phyloP scores from a whole-genome alignment of 495 filamentous ascomycete species.

The Neurospora pannonica region DNA sequence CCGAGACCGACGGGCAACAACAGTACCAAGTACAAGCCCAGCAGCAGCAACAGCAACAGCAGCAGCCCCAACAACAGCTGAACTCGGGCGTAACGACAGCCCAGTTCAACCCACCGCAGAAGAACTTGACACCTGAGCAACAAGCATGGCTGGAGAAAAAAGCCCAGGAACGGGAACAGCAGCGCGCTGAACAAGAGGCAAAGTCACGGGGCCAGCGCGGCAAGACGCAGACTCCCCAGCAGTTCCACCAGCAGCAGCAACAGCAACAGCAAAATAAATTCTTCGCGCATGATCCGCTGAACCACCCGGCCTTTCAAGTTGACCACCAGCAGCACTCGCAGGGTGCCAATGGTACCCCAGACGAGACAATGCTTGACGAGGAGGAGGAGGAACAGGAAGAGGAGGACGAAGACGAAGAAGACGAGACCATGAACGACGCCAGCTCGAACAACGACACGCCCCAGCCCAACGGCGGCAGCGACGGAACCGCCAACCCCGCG shows the following conservation, averaged over 20 bases:
- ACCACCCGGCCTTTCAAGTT: background rate
- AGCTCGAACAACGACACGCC: background rate
- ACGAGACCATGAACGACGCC: background rate
- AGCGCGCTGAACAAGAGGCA: background rate
- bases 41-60: background rate
- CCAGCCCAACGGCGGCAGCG: constrained; percentile 1
- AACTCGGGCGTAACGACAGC: background rate
- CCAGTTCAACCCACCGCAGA: background rate
- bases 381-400: constrained; percentile 1
- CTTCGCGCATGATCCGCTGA: background rate
- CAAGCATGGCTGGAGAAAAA: background rate
- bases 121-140: background rate
- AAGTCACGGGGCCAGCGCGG: background rate
- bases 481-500: background rate
- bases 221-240: background rate
- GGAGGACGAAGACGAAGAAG: background rate
- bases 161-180: background rate
- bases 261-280: background rate
- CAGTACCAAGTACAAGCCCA: background rate
- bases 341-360: background rate
- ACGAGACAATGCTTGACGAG: background rate
- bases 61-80: background rate
- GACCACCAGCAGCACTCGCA: background rate
- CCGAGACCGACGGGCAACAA: background rate
- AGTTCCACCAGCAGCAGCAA: background rate